These are phyloP conservation scores for Fusarium buxicola DNA, from an alignment of 2,329 filamentous ascomycete species.

Conservation along the genomic window DNA sequence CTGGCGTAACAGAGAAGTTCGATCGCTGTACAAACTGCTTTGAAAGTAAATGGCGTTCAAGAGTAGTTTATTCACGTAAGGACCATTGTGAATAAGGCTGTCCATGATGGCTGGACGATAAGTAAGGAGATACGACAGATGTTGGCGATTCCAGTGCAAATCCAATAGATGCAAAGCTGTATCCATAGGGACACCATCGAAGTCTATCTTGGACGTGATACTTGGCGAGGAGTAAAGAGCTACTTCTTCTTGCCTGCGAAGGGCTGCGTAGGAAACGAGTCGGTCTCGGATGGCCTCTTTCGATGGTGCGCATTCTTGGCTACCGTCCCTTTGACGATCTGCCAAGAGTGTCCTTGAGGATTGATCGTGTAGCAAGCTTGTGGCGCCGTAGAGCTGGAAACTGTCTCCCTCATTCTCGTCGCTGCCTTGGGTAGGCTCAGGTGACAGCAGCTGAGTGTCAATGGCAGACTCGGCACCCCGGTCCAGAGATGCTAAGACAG, in stretches of 20 bases:
- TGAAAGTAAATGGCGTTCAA: constrained; percentile 65
- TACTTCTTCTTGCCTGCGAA: constrained; percentile 1
- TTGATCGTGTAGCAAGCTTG: neutral
- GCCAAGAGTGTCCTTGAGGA: neutral
- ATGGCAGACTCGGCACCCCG: neutral
- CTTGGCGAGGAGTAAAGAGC: neutral
- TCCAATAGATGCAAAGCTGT: constrained; percentile 63
- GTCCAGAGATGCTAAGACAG: constrained; percentile 1
- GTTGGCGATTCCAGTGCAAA: constrained; percentile 66
- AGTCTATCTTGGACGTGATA: constrained; percentile 51
- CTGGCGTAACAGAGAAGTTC: constrained; percentile 62
- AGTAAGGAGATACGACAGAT: constrained; percentile 57
- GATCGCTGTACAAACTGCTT: constrained; percentile 57
- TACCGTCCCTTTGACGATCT: neutral
- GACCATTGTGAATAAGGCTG: constrained; percentile 64
- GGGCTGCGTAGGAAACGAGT: constrained; percentile 5
- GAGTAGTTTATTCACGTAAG: constrained; percentile 67
- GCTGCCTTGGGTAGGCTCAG: neutral
- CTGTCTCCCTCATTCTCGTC: neutral
- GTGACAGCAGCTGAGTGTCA: neutral
- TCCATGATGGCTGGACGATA: constrained; percentile 66
- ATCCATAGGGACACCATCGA: constrained; percentile 66
- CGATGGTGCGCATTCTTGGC: neutral
- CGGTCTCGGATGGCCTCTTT: constrained; percentile 1
- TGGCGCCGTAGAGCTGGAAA: neutral